Base-by-base conservation (phyloP, 495 filamentous ascomycete species). In the Haplographium delicatum region DNA sequence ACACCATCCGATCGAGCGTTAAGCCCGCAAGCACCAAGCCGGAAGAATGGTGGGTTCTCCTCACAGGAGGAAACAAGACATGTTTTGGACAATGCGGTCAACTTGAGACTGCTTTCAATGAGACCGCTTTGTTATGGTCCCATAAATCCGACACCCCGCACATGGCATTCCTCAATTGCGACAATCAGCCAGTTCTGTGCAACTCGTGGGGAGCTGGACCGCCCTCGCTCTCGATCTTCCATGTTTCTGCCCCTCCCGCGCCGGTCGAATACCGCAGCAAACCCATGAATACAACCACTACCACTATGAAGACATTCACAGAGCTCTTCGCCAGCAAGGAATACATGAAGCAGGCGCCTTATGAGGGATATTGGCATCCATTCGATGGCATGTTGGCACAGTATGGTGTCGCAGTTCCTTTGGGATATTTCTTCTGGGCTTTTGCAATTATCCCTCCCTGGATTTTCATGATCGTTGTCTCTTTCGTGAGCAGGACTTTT, bases 21-120 rank as follows among this genome's bases (percentile, higher is more conserved):
- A 69, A 76, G 45, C 65, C 80, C 11, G 70, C 61, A 5, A 70
- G 72, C 41, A 73, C 70, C 22, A 69, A 61, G 19, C 76, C 85
- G 2, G 81, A 86, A 66, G 84, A 91, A 65, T 95, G 85, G 87
- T 80, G 85, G 70, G 71, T 95, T 51, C 78, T 85, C 61, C 67
- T 94, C 43, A 88, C 85, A 1, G 90, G 90, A 43, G 82, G 86
- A 34, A 94, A 95, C 69, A 89, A 85, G 72, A 91, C 88, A 24
- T 96, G 90, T 72, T 88, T 80, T 60, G 89, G 72, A 53, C 69
- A 62, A 44, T 80, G 76, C 56, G 61, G 18, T 4, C 56, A 53
- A n/a, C 45, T 72, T 49, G 75, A 80, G 47, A 47, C 57, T 8
- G 77, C 72, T 35, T 74, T 72, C 63, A 70, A 71, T 57, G 78